A percentile compares a stretch with the other conserved stretches of the same genome.
phyloP scores from a whole-genome alignment of 2,329 filamentous ascomycete genomes.

The Monascus ruber region DNA sequence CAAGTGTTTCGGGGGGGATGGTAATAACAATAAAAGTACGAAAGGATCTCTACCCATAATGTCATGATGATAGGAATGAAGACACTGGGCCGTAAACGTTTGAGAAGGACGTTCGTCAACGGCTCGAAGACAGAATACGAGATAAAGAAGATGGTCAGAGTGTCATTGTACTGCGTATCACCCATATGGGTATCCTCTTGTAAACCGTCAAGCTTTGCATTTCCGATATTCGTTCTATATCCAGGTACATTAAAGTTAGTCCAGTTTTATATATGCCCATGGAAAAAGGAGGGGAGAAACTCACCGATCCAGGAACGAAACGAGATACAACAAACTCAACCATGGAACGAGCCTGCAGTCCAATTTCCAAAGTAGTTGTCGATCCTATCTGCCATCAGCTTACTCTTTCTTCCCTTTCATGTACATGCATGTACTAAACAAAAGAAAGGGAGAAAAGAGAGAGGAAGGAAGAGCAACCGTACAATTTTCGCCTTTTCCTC shows the following conservation, averaged over 20 bases:
- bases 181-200: conserved; percentile 51
- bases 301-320: conserved; percentile 30
- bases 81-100: conserved; percentile 60
- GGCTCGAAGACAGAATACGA: conserved; percentile 69
- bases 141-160: conserved; percentile 75
- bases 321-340: conserved; percentile 36
- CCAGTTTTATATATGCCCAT: neutral
- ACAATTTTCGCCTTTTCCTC: conserved; percentile 54
- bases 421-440: too few relatives aligned
- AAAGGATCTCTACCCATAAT: conserved; percentile 26
- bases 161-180: conserved; percentile 57
- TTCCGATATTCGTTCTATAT: conserved; percentile 61
- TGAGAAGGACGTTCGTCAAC: conserved; percentile 69
- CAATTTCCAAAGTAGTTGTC: conserved; percentile 33
- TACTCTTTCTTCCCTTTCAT: neutral
- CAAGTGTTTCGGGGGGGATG: neutral
- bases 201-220: conserved; percentile 50
- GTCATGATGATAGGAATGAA: conserved; percentile 78
- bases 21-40: neutral
- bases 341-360: conserved; percentile 29
- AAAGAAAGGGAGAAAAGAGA: neutral
- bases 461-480: conserved; percentile 13
- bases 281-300: neutral
- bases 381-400: conserved; percentile 22
- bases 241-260: neutral